Base-by-base conservation (phyloP, 202 grass and related monocot species). In the Saccharum hybrid region DNA sequence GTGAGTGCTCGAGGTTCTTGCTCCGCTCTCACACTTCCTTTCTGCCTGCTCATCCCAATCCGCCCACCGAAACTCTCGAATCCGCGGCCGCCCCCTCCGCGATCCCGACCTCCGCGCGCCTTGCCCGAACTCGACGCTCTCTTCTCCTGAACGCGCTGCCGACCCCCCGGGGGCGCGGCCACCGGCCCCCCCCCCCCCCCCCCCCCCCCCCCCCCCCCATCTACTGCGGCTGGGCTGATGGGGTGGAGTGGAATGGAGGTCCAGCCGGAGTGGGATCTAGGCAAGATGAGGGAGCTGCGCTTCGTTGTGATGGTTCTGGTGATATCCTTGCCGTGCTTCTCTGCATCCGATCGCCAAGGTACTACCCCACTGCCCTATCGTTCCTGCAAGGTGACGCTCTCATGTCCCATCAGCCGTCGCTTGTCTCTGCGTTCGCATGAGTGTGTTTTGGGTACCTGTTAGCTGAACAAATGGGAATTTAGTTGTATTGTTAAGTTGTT, bases 271-370 rank as follows among this genome's bases (percentile, higher is more conserved):
- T 33, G 4, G 26, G 22, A 46, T 78, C 39, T 28, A 12, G 3
- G 46, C 71, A 15, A 40, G 57, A 86, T 89, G 82, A 82, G 37
- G 57, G 46, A 77, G 66, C 57, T 82, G 78, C 72, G 57, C 10
- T 2, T 77, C 57, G n/a, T 30, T 43, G 19, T 89, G 6, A 28
- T 86, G 18, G 19, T 82, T 45, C 56, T 89, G 7, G 2, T 60
- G 38, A 9, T 45, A n/a, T 85, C 72, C 1, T 33, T 89, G 45
- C 87, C 87, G 40, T 82, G 72, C 78, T 82, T 77, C 72, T 72
- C 46, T 21, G 87, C 87, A 8, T 85, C 87, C 39, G 66, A 89
- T 64, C 54, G 15, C 31, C 87, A 89, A 89, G 83, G 87, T 88
- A 85, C 34, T 28, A 69, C 33, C n/a, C 0, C 39, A n/a, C 18